Base-by-base conservation (phyloP, 305 asterid species). In the Coffea humblotiana region DNA sequence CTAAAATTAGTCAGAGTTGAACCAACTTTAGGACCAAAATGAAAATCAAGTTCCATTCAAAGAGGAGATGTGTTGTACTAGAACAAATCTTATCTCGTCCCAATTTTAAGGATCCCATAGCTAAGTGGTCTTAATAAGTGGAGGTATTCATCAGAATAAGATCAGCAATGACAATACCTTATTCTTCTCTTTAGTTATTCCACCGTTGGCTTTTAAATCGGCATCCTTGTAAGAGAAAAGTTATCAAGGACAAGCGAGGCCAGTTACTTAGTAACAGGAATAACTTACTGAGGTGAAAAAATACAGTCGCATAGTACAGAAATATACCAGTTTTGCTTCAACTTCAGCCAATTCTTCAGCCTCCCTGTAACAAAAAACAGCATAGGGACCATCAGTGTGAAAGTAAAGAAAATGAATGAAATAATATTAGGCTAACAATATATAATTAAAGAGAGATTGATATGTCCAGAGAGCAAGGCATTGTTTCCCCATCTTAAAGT, bases 311-410 rank as follows among this genome's bases (percentile, higher is more conserved):
- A 70, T 43, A 14, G 32, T 48, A 77, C 49, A 83, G 79, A 79
- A 68, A 86, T 93, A 80, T 77, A 96, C 99, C 97, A 96, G 86
- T 89, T 94, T 88, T 25, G 94, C 93, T 88, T 96, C 98, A 81
- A 96, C 97, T 90, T 94, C 98, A 77, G 85, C 97, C 72, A 92
- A 87, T n/a, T 96, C 99, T 80, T 96, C 98, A 66, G 84, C 84
- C 71, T 88, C 99, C 85, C 99, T 96, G 90, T 78, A 16, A 70
- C 52, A 51, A 49, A 54, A 76, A 80, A 83, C 10, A 76, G 72
- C 66, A 77, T 63, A 18, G 67, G 37, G 81, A 43, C 63, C n/a
- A 12, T n/a, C 43, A 32, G 4, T 12, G 35, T 32, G 63, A 65
- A 75, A 12, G n/a, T 16, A 63, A 63, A 49, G 6, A 40, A 77